Conservation (phyloP, 176 grass and related monocot genomes). For the Musa beccarii region DNA sequence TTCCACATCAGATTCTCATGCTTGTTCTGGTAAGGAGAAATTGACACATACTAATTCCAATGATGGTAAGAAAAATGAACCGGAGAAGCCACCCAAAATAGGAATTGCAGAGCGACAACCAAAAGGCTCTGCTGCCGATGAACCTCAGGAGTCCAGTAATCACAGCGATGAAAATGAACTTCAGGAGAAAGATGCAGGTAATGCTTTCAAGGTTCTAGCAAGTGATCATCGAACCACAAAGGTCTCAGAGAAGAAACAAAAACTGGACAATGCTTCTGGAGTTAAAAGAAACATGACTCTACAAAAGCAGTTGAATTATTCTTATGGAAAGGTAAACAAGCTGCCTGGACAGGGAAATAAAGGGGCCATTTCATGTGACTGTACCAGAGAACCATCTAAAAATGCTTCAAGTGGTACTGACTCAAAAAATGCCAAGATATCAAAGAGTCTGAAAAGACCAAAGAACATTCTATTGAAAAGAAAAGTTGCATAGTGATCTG, state of each 20-base stretch:
- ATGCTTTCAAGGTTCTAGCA: conserved; percentile 30
- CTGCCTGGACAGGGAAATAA: conserved; percentile 11
- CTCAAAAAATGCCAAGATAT: conserved; percentile 32
- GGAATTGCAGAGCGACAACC: neutral
- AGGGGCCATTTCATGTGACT: neutral
- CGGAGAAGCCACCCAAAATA: neutral
- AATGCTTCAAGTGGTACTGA: conserved; percentile 8
- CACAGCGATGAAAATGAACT: neutral
- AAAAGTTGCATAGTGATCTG: conserved; percentile 32
- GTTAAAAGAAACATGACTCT: too few relatives aligned
- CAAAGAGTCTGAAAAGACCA: conserved; percentile 32
- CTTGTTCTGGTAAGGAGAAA: conserved; percentile 19
- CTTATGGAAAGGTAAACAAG: too few relatives aligned
- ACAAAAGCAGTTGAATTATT: too few relatives aligned
- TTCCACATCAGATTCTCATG: conserved; percentile 25
- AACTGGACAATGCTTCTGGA: too few relatives aligned
- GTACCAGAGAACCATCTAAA: too few relatives aligned
- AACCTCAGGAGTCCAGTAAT: neutral
- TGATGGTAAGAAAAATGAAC: neutral
- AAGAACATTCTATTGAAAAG: conserved; percentile 31
- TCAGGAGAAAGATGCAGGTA: conserved; percentile 19
- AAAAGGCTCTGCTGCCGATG: conserved; percentile 6
- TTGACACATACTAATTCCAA: neutral
- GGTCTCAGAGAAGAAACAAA: too few relatives aligned
- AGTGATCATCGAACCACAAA: conserved; percentile 18